Percentiles rank a stretch among this genome's conserved stretches.
Conservation (phyloP, 306 rosid species). For the Castanopsis chinensis region DNA sequence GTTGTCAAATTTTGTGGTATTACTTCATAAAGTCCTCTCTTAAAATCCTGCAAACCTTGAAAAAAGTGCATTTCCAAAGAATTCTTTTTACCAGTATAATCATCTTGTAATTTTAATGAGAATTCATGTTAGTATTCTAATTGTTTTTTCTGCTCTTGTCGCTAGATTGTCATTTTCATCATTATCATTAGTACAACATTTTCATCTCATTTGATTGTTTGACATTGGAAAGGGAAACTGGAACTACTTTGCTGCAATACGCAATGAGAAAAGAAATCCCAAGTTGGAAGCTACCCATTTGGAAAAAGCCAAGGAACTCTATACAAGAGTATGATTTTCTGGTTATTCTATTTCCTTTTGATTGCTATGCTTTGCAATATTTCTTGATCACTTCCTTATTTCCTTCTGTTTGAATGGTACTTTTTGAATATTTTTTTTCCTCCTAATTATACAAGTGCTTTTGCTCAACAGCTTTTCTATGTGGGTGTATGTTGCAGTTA, state of each 20-base stretch:
- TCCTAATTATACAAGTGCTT: background rate
- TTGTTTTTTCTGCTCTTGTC: slow-evolving; percentile 5
- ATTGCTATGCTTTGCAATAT: slow-evolving; percentile 9
- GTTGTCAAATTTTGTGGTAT: slow-evolving; percentile 3
- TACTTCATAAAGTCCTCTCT: background rate
- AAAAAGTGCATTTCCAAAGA: background rate
- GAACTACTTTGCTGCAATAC: slow-evolving; percentile 99
- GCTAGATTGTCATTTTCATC: background rate
- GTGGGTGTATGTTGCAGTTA: slow-evolving; percentile 6
- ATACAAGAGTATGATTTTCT: slow-evolving; percentile 55
- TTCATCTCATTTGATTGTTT: slow-evolving; percentile 26
- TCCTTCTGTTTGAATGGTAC: slow-evolving; percentile 14
- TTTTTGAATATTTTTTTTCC: background rate
- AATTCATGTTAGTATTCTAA: slow-evolving; percentile 17
- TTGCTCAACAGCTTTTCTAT: slow-evolving; percentile 16
- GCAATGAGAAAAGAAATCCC: slow-evolving; percentile 96
- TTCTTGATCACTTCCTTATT: slow-evolving; percentile 2
- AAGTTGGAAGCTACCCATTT: slow-evolving; percentile 98
- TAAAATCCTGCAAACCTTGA: background rate
- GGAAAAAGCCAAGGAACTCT: slow-evolving; percentile 96
- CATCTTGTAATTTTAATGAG: background rate
- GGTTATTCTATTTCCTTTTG: slow-evolving; percentile 12
- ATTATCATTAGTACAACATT: slow-evolving; percentile 3
- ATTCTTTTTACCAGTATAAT: background rate
- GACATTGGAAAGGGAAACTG: slow-evolving; percentile 82